Conservation (phyloP, 371 early-diverging fungal species). For the Actinomortierella ambigua region DNA sequence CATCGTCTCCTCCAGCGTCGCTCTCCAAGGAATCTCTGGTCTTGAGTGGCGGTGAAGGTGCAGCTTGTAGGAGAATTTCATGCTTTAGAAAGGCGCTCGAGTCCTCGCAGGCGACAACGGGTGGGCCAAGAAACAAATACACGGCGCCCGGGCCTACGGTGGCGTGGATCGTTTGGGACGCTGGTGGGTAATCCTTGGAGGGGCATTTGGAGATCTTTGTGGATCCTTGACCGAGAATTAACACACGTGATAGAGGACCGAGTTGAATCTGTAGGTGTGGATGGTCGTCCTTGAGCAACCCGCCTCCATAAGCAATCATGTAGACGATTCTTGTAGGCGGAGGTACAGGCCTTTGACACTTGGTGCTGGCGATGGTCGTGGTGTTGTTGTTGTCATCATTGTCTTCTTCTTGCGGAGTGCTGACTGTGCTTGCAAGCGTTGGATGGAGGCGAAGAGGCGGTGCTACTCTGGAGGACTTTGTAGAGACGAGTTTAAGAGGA, state of each 20-base stretch:
- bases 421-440: background rate
- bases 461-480: constrained; percentile 19
- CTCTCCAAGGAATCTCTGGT: too few species aligned
- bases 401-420: background rate
- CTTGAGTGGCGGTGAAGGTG: too few species aligned
- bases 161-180: constrained; percentile 38
- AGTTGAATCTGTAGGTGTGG: constrained; percentile 36
- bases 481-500: constrained; percentile 39
- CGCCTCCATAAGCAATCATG: constrained; percentile 45
- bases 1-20: constrained; percentile 17
- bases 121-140: constrained; percentile 33
- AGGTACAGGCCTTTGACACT: too few species aligned
- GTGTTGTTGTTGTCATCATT: background rate
- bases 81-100: constrained; percentile 43
- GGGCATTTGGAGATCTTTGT: constrained; percentile 44
- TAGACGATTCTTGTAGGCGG: constrained; percentile 42
- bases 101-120: constrained; percentile 42
- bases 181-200: constrained; percentile 25
- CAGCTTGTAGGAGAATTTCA: background rate
- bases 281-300: constrained; percentile 39
- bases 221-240: constrained; percentile 39
- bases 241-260: constrained; percentile 15
- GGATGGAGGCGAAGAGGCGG: constrained; percentile 5
- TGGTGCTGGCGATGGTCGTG: background rate
- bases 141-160: constrained; percentile 33